These are phyloP conservation scores for Auxenochlorella protothecoides DNA, from an alignment of 139 green algal genomes.

Conservation along the genomic window DNA sequence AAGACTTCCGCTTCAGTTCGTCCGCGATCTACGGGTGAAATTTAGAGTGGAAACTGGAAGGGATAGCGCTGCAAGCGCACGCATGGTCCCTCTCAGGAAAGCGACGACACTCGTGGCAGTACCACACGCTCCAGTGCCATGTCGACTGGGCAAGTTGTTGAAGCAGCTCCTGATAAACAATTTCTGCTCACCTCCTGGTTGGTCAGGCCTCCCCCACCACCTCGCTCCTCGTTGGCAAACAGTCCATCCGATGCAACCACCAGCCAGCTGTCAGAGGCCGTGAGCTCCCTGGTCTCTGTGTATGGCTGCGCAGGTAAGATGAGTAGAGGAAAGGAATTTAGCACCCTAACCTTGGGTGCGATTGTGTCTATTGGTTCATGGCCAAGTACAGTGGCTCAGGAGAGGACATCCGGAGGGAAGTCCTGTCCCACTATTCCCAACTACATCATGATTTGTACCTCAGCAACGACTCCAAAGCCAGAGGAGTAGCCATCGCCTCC, in stretches of 20 bases:
- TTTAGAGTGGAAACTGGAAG: too few species aligned
- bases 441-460: constrained; percentile 45
- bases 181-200: constrained; percentile 46
- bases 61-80: not conserved
- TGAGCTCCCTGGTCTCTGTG: constrained; percentile 24
- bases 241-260: constrained; percentile 78
- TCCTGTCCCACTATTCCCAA: too few species aligned
- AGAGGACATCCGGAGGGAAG: too few species aligned
- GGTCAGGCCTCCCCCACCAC: constrained; percentile 72
- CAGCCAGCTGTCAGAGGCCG: constrained; percentile 54
- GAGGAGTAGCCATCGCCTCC: constrained; percentile 60
- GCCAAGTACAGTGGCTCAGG: too few species aligned
- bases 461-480: constrained; percentile 74
- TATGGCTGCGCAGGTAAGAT: not conserved
- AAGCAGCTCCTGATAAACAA: not conserved
- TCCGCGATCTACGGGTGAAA: too few species aligned
- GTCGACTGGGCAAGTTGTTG: constrained; percentile 4
- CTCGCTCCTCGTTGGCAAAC: constrained; percentile 71
- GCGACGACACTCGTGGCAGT: constrained; percentile 6
- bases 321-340: constrained; percentile 5
- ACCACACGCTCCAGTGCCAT: constrained; percentile 1
- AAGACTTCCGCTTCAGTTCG: too few species aligned
- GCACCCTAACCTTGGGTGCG: not conserved
- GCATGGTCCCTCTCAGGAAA: constrained; percentile 9
- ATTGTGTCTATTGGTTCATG: too few species aligned